These are phyloP conservation scores for Nidula microcarpa DNA, from an alignment of 768 basidiomycete species.

Conservation along the genomic window DNA sequence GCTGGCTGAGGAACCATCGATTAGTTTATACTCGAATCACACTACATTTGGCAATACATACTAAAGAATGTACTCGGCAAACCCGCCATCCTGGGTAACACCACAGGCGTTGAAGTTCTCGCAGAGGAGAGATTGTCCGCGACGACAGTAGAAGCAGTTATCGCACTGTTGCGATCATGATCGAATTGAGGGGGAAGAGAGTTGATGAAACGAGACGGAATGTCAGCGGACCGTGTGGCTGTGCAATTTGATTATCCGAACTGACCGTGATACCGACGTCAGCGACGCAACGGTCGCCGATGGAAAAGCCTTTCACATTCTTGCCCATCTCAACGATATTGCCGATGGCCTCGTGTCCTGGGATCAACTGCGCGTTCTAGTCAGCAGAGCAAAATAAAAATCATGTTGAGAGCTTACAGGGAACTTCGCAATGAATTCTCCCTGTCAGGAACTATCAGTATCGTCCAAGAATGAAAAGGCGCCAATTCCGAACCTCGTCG, in stretches of 20 bases:
- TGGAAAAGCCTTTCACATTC: conserved; percentile 71
- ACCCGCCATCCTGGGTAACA: conserved; percentile 80
- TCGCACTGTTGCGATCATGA: conserved; percentile 56
- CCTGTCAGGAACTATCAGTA: conserved; percentile 17
- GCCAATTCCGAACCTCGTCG: conserved; percentile 39
- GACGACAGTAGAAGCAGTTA: conserved; percentile 83
- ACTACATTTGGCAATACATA: conserved; percentile 44
- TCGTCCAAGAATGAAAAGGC: background rate
- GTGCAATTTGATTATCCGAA: background rate
- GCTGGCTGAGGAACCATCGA: conserved; percentile 18
- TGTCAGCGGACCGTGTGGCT: background rate
- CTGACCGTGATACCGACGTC: conserved; percentile 31
- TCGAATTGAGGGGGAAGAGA: background rate
- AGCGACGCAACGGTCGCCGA: conserved; percentile 82
- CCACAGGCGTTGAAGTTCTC: conserved; percentile 83
- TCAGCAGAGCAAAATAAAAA: no score
- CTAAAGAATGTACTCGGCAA: conserved; percentile 73
- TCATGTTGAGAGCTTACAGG: conserved; percentile 38
- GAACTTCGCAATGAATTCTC: conserved; percentile 68
- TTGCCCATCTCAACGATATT: conserved; percentile 71
- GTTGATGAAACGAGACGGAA: background rate
- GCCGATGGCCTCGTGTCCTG: conserved; percentile 57
- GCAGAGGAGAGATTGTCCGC: conserved; percentile 82
- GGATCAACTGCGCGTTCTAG: conserved; percentile 26
- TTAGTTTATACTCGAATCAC: background rate